Evolutionary conservation across 257 asterid genomes (phyloP), one percentile per base, ranked within the genome.

Genomic region (Perilla frutescens): DNA sequence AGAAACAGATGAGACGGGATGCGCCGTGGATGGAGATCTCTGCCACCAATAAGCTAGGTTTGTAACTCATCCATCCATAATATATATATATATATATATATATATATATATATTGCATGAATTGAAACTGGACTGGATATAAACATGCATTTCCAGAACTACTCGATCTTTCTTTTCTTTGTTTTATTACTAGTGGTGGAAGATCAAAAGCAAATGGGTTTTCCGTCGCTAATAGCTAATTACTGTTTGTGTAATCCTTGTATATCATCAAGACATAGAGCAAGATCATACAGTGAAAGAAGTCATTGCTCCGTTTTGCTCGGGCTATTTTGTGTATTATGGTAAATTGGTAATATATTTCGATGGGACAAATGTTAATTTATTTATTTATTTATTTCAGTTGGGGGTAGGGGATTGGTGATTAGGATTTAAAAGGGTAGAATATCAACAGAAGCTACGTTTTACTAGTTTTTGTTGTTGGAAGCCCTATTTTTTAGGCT

Each of bases 11-110:
- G 76, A 88, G 85, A 1, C 58, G 64, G 34, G 88, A 87, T 29
- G 82, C 47, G 4, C 81, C 87, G 3, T 87, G 91, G 92, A 64
- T 86, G 88, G 79, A 66, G 66, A 62, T 85, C 14, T 53, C 81
- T n/a, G 72, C 86, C 0, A 50, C 81, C 69, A 79, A 80, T 72
- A 85, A 20, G 26, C 26, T 20, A 84, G 79, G 85, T 85, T 1
- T 85, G 72, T 69, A 82, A 82, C 72, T 83, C 61, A 81, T 73
- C 76, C 26, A 20, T 20, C 26, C 26, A 20, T 20, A 20, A 20
- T 20, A 20, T 20, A 20, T 20, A n/a, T n/a, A n/a, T n/a, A n/a
- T n/a, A n/a, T n/a, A n/a, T 20, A 20, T 20, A 20, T 20, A 20
- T 20, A 20, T 20, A 20, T 20, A 20, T 20, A 20, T 20, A 20